Conservation (phyloP, 495 filamentous ascomycete species). For the Aspergillus haitiensis region DNA sequence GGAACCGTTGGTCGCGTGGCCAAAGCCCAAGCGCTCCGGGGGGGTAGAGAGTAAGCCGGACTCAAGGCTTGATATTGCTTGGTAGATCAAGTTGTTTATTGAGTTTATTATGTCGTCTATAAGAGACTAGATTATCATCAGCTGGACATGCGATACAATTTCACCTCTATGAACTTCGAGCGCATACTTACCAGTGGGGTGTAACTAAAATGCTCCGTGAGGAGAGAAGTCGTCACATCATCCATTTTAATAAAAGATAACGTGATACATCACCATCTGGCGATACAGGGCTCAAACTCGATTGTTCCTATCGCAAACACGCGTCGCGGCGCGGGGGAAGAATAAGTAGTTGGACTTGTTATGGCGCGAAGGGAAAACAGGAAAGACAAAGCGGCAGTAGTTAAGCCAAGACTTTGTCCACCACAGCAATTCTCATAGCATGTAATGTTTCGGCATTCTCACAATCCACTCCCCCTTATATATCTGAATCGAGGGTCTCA, state of each 20-base stretch:
- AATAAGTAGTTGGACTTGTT: constrained; percentile 8
- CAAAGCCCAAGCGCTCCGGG: constrained; percentile 75
- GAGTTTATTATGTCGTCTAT: constrained; percentile 98
- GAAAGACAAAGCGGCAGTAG: constrained; percentile 1
- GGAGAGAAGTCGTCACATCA: constrained; percentile 63
- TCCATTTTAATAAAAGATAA: constrained; percentile 35
- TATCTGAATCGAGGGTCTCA: too few species aligned
- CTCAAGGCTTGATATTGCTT: constrained; percentile 81
- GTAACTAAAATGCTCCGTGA: constrained; percentile 95
- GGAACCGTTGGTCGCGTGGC: constrained; percentile 40
- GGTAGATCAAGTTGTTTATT: constrained; percentile 85
- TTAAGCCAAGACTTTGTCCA: constrained; percentile 4
- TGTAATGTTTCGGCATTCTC: too few species aligned
- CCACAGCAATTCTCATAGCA: background rate
- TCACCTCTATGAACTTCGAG: background rate
- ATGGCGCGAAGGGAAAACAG: constrained; percentile 14
- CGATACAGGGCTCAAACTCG: background rate
- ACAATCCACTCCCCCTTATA: too few species aligned
- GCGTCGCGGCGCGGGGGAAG: constrained; percentile 25
- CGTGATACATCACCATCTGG: constrained; percentile 9
- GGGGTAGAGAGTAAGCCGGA: constrained; percentile 69
- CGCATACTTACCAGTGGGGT: constrained; percentile 73
- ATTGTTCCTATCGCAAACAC: constrained; percentile 12
- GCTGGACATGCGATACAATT: constrained; percentile 13
- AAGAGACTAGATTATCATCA: constrained; percentile 60